Conservation (phyloP, 345 rosid species). For the Brassica nigra region DNA sequence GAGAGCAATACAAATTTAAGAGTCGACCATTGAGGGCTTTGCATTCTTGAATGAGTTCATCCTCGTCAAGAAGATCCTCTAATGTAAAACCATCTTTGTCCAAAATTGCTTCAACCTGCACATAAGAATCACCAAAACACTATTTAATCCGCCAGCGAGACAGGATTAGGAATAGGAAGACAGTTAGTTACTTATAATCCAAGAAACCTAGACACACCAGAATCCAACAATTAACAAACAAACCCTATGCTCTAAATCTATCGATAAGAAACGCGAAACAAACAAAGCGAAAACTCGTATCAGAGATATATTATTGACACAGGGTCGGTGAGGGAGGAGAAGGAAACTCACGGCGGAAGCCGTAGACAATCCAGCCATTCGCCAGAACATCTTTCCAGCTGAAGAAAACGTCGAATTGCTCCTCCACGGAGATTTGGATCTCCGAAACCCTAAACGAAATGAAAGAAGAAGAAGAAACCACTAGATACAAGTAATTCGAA, state of each 20-base stretch:
- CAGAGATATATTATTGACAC: neutral
- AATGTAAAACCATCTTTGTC: constrained; percentile 81
- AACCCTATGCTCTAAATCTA: neutral
- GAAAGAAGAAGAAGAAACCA: neutral
- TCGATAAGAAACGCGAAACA: neutral
- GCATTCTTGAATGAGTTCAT: constrained; percentile 98
- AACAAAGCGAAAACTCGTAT: constrained; percentile 5
- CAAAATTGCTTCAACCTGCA: constrained; percentile 89
- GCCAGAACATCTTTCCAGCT: constrained; percentile 82
- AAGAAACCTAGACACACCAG: constrained; percentile 18
- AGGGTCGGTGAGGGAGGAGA: constrained; percentile 1
- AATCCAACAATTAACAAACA: neutral
- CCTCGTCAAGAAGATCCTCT: constrained; percentile 97
- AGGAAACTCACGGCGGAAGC: constrained; percentile 80
- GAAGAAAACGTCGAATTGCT: constrained; percentile 24
- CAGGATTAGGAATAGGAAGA: neutral
- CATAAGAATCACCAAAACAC: too few relatives aligned
- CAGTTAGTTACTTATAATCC: constrained; percentile 17
- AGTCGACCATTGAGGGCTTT: constrained; percentile 85
- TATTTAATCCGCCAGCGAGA: too few relatives aligned
- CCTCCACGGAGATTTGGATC: constrained; percentile 47
- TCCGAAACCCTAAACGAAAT: constrained; percentile 44
- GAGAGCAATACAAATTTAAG: constrained; percentile 66
- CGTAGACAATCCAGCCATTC: constrained; percentile 89
- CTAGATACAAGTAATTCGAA: constrained; percentile 8